Evolutionary conservation across 192 early-diverging fungal genomes (phyloP).

Genomic region (Coemansia sp.): DNA sequence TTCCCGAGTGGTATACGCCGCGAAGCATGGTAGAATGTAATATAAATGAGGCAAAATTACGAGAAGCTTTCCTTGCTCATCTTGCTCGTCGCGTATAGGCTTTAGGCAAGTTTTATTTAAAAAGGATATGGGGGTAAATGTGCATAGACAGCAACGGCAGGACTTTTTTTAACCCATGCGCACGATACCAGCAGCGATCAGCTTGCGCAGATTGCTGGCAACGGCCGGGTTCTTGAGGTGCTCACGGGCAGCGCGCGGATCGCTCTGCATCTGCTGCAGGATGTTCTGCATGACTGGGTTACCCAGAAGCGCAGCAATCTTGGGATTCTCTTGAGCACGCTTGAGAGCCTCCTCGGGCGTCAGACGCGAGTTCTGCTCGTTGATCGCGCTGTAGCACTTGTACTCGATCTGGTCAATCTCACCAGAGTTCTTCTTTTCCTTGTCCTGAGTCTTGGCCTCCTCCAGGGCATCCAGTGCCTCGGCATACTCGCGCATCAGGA

Average conservation of each 20-base stretch:
- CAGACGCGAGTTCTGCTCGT: slow-evolving; percentile 50
- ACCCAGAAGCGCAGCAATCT: slow-evolving; percentile 77
- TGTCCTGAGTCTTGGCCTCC: slow-evolving; percentile 73
- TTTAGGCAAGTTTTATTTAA: background rate
- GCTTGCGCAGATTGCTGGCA: slow-evolving; percentile 90
- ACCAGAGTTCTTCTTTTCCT: slow-evolving; percentile 74
- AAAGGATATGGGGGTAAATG: background rate
- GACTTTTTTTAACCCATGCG: slow-evolving; percentile 56
- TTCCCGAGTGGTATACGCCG: slow-evolving; percentile 35
- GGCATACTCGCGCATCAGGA: slow-evolving; percentile 84
- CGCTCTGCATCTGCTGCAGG: slow-evolving; percentile 94
- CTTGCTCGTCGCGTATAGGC: background rate
- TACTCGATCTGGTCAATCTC: slow-evolving; percentile 81
- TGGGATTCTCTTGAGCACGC: slow-evolving; percentile 89
- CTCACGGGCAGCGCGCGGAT: slow-evolving; percentile 89
- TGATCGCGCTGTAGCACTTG: slow-evolving; percentile 82
- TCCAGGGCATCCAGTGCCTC: slow-evolving; percentile 81
- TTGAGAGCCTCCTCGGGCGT: slow-evolving; percentile 75
- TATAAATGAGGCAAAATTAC: background rate
- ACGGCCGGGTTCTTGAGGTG: slow-evolving; percentile 95
- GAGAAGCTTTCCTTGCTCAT: background rate
- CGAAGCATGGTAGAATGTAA: slow-evolving; percentile 25
- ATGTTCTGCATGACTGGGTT: slow-evolving; percentile 98
- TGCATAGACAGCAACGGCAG: background rate
- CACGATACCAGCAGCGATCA: slow-evolving; percentile 87